Evolutionary conservation across 2,329 filamentous ascomycete species (phyloP), one percentile per base, ranked within the genome.

Genomic region (Cladosporium sp.): DNA sequence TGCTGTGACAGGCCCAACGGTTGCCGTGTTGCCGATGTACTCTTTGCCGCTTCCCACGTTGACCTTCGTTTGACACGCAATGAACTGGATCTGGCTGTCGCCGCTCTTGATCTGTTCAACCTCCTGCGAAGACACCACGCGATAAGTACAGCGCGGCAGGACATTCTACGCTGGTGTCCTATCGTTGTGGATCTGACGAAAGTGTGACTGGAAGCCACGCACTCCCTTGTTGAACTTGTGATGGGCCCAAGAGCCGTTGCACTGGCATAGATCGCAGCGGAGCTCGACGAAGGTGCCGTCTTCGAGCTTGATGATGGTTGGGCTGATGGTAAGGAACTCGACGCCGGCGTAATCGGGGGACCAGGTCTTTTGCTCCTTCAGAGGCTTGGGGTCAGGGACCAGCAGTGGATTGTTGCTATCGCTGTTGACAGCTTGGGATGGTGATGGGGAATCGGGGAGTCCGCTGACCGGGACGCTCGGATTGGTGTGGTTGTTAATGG

Each of bases 251-350:
- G 46, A 51, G 25, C 18, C 16, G 30, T 61, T 61, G 26, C 58
- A 46, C 5, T 26, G 18, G 21, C 58, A 53, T n/a, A 51, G 21
- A 14, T 34, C 46, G n/a, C 58, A 61, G 43, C 58, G 58, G 1
- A 61, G 28, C n/a, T 61, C 58, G 58, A 61, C 11, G 46, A 23
- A 61, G n/a, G 43, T 36, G 28, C 58, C 58, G 14, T 61, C 58
- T n/a, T 39, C 4, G 43, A 61, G 46, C 11, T 53, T 61, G 43
- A 61, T 8, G 28, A 61, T 39, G n/a, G 58, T 36, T 5, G 58
- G 43, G 30, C 58, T 51, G 26, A 16, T 26, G 46, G 32, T 25
- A 2, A 61, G 58, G 11, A 14, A 34, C 8, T 61, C 21, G 30
- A 51, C 43, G 21, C 46, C 30, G 14, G 26, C 58, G 46, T 25